phyloP scores from a whole-genome alignment of 2,329 filamentous ascomycete genomes.

The Nemania bipapillata region DNA sequence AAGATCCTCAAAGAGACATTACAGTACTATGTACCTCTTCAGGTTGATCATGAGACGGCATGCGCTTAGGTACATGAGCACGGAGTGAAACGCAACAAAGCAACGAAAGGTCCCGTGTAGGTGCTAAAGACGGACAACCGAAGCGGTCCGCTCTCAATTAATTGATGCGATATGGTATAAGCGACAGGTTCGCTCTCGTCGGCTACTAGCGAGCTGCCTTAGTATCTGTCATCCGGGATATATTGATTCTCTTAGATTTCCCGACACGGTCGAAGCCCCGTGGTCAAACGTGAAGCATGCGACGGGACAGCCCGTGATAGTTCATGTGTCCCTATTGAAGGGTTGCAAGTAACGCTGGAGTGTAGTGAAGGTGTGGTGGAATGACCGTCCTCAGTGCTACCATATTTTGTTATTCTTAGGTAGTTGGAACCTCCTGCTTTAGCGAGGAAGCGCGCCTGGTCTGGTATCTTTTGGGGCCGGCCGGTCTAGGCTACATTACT shows the following conservation, averaged over 20 bases:
- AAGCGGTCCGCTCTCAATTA: constrained; percentile 5
- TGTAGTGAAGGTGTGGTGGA: constrained; percentile 1
- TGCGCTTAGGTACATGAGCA: background rate
- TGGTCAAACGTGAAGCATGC: background rate
- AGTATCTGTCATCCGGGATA: background rate
- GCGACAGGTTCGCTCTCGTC: constrained; percentile 19
- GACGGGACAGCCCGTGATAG: constrained; percentile 19
- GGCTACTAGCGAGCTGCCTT: background rate
- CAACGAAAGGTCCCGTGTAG: constrained; percentile 23
- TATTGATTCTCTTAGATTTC: constrained; percentile 28
- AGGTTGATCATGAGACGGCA: constrained; percentile 2
- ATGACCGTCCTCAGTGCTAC: constrained; percentile 5
- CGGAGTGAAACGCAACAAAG: constrained; percentile 12
- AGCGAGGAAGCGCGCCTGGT: constrained; percentile 19
- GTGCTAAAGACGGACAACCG: constrained; percentile 9
- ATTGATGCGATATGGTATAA: constrained; percentile 17
- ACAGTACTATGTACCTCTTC: too few species aligned
- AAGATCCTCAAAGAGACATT: background rate
- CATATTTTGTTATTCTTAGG: background rate
- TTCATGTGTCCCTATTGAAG: background rate
- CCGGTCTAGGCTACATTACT: constrained; percentile 17
- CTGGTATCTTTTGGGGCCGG: background rate
- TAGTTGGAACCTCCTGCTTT: constrained; percentile 9
- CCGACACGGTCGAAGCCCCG: constrained; percentile 20
- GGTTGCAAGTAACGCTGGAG: background rate